phyloP scores from a whole-genome alignment of 2,329 filamentous ascomycete genomes.

The Colletotrichum coccodes region DNA sequence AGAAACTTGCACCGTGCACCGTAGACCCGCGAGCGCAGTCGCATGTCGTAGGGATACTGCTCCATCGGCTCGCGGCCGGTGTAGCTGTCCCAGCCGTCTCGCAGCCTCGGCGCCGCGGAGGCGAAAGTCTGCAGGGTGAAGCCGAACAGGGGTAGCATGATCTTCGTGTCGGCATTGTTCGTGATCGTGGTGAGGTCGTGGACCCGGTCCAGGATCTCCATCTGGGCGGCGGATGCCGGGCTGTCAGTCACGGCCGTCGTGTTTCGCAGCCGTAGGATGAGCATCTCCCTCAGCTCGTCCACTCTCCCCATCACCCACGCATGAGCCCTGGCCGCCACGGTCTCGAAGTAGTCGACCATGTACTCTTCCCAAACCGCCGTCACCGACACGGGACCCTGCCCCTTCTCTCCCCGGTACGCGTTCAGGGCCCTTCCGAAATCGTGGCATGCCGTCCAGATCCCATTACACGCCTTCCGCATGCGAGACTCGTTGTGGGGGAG shows the following conservation, averaged over 20 bases:
- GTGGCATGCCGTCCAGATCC: not conserved
- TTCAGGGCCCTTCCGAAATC: slow-evolving; percentile 12
- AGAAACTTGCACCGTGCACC: not conserved
- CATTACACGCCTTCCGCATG: slow-evolving; percentile 7
- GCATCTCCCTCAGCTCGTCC: slow-evolving; percentile 7
- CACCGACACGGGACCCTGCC: not conserved
- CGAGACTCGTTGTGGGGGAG: slow-evolving; percentile 10
- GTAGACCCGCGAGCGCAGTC: not conserved
- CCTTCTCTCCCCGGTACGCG: not conserved
- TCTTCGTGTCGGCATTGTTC: slow-evolving; percentile 13
- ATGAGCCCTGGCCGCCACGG: slow-evolving; percentile 3
- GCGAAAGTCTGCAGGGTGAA: not conserved
- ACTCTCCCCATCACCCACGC: slow-evolving; percentile 6
- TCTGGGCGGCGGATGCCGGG: not conserved
- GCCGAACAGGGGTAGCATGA: slow-evolving; percentile 18
- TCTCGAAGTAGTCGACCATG: slow-evolving; percentile 6
- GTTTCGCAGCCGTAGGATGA: not conserved
- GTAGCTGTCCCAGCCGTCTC: slow-evolving; percentile 4
- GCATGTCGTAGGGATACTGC: slow-evolving; percentile 6
- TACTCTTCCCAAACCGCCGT: slow-evolving; percentile 25
- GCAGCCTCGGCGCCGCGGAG: not conserved
- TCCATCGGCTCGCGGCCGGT: not conserved
- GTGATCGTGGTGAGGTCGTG: slow-evolving; percentile 17
- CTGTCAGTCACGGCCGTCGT: not conserved
- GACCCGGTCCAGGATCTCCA: slow-evolving; percentile 14